Evolutionary conservation across 768 basidiomycete genomes (phyloP), one percentile per base, ranked within the genome.

Genomic region (Amanita muscaria): DNA sequence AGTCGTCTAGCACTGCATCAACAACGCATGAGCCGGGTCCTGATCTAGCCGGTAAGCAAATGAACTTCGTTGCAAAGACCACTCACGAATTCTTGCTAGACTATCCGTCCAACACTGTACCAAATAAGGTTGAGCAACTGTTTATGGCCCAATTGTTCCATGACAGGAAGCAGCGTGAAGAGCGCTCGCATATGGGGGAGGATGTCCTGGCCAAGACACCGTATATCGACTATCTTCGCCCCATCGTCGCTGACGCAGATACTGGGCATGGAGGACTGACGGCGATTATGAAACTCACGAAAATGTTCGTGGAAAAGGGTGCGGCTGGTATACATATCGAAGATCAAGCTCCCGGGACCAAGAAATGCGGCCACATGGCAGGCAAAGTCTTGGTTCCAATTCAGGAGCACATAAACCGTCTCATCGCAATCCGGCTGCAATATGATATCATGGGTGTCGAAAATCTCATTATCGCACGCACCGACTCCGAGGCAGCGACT

Each of bases 61-160:
- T n/a, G 18, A 12, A 25, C 22, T 18, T 34, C 18, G 16, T 10
- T n/a, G 7, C 29, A 27, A 22, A 35, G 8, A n/a, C n/a, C 6
- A 14, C n/a, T n/a, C 25, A 4, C 9, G 27, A 16, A 21, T 11
- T 16, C 25, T 47, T 14, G 14, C 8, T 44, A 90, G 93, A 97
- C 63, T 97, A 98, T 66, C 96, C 96, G 2, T 94, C 88, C 40
- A 97, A 98, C 71, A 98, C 96, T 16, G 94, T 98, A 1, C 96
- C 96, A 2, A 90, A 89, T 74, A 97, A 97, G 73, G 96, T 98
- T 51, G 90, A 97, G 62, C 96, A 98, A 51, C 74, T 98, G 42
- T 98, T 98, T 78, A 78, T 85, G 74, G 94, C 96, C 0, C 96
- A 98, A 61, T 80, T 98, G 33, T 98, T 98, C 81, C 96, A 99